phyloP scores from a whole-genome alignment of 2,329 filamentous ascomycete species.

The Cadophora gregata region DNA sequence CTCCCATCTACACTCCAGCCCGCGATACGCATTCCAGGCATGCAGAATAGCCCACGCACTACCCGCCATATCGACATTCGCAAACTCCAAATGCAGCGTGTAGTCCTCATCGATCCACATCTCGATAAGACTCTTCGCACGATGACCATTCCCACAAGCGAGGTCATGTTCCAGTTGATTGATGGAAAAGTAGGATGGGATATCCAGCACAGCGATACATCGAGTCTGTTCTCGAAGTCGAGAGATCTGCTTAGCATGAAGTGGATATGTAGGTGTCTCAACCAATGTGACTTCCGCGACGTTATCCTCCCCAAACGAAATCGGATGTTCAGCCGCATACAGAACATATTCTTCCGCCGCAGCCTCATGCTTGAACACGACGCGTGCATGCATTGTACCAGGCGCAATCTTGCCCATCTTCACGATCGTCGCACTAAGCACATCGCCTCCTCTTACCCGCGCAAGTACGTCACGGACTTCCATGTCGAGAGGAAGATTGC shows the following conservation, averaged over 20 bases:
- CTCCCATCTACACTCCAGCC: slow-evolving; percentile 29
- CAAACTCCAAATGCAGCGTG: slow-evolving; percentile 38
- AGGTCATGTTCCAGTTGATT: slow-evolving; percentile 24
- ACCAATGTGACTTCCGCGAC: slow-evolving; percentile 29
- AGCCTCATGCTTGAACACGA: slow-evolving; percentile 36
- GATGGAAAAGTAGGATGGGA: slow-evolving; percentile 29
- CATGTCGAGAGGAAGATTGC: slow-evolving; percentile 32
- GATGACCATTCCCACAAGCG: slow-evolving; percentile 15
- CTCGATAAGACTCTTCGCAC: slow-evolving; percentile 29
- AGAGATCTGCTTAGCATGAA: slow-evolving; percentile 7
- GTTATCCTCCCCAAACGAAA: slow-evolving; percentile 28
- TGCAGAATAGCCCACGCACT: slow-evolving; percentile 31
- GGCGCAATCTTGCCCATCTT: slow-evolving; percentile 22
- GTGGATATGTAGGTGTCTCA: slow-evolving; percentile 38
- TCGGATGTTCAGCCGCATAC: slow-evolving; percentile 26
- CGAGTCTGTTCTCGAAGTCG: slow-evolving; percentile 28
- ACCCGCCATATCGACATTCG: slow-evolving; percentile 30
- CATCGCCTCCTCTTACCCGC: slow-evolving; percentile 36
- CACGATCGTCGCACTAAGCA: slow-evolving; percentile 31
- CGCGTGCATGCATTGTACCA: slow-evolving; percentile 30
- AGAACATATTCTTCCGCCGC: slow-evolving; percentile 36
- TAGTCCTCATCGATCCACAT: slow-evolving; percentile 32
- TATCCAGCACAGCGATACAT: slow-evolving; percentile 31
- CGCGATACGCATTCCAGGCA: slow-evolving; percentile 23
- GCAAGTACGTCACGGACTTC: slow-evolving; percentile 37